Base-by-base conservation (phyloP, 2,329 filamentous ascomycete species). In the Talaromyces sp. region DNA sequence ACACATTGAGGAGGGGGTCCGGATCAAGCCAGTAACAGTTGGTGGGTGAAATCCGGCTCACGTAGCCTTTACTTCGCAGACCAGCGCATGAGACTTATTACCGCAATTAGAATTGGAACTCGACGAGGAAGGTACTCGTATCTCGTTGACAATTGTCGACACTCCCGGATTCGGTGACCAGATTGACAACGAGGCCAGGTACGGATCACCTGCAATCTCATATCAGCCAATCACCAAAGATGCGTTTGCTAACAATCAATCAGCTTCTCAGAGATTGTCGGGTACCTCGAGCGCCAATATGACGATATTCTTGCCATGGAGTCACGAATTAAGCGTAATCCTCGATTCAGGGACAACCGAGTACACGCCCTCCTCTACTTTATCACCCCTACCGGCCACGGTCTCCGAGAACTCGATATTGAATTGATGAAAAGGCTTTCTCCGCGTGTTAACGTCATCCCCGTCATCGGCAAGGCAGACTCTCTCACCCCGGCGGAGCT, bases 241-340 rank as follows among this genome's bases (percentile, higher is more conserved):
- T 53, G 31, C 19, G 15, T 15, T n/a, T 43, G 45, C 64, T 64
- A 62, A 58, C 56, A 39, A 45, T 25, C 55, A 11, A 58, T 57
- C 66, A 96, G 91, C 80, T 99, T 99, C 76, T 88, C 89, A 69
- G 94, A 97, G 78, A 99, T 99, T 70, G 92, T 96, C 67, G 93
- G 92, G 67, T 97, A 96, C 79, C 89, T 99, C 70, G 94, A 99
- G 84, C 87, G 93, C 80, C 93, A 99, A 85, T 97, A 97, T 78
- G 94, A 99, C 78, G 92, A 97, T 75, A 97, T 99, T 82, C 85
- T 99, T 69, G 93, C 94, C 63, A 93, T 97, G 81, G 94, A 99
- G 81, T 97, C 94, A 70, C 91, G 94, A 82, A 99, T 99, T 84
- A 99, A 99, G 89, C 94, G 94, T 91, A 99, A 99, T 82, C 94